Conservation (phyloP, 2,329 filamentous ascomycete species). For the Trichoderma sp. region DNA sequence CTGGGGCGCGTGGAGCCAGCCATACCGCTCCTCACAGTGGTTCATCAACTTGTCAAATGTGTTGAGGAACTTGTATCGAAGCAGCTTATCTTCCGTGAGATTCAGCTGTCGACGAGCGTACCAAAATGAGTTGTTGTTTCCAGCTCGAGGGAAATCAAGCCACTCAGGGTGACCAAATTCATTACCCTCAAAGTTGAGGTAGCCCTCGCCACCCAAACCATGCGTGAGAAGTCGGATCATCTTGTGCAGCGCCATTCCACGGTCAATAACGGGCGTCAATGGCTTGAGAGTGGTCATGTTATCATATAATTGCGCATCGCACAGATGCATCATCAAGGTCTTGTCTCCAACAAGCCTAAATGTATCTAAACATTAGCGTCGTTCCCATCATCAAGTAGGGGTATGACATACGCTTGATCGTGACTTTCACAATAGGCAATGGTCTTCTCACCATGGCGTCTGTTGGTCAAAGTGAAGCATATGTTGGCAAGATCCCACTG, state of each 20-base stretch:
- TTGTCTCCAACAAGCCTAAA: slow-evolving; percentile 91
- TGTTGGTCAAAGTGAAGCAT: slow-evolving; percentile 85
- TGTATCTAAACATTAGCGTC: slow-evolving; percentile 28
- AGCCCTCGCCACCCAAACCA: slow-evolving; percentile 88
- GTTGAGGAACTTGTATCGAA: slow-evolving; percentile 91
- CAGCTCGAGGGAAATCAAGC: slow-evolving; percentile 95
- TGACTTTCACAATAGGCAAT: slow-evolving; percentile 98
- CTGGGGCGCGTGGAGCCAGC: slow-evolving; percentile 84
- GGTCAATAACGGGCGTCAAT: slow-evolving; percentile 85
- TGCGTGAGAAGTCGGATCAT: slow-evolving; percentile 96
- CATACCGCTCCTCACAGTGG: slow-evolving; percentile 80
- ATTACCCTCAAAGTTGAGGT: slow-evolving; percentile 98
- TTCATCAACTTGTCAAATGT: slow-evolving; percentile 95
- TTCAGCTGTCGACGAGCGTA: slow-evolving; percentile 94
- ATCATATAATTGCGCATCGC: slow-evolving; percentile 95
- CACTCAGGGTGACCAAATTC: slow-evolving; percentile 99
- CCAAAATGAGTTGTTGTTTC: slow-evolving; percentile 92
- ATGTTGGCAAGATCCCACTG: slow-evolving; percentile 90
- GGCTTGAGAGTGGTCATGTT: slow-evolving; percentile 88
- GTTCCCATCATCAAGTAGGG: slow-evolving; percentile 26
- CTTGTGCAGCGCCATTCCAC: slow-evolving; percentile 93
- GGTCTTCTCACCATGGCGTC: slow-evolving; percentile 94
- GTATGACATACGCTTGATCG: slow-evolving; percentile 83
- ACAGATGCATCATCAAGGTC: slow-evolving; percentile 96
- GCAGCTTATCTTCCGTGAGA: slow-evolving; percentile 79